A percentile compares a stretch with the other conserved stretches of the same genome.
These are phyloP conservation scores for Kalanchoe fedtschenkoi DNA, from an alignment of 164 flowering plant species.

Conservation along the genomic window DNA sequence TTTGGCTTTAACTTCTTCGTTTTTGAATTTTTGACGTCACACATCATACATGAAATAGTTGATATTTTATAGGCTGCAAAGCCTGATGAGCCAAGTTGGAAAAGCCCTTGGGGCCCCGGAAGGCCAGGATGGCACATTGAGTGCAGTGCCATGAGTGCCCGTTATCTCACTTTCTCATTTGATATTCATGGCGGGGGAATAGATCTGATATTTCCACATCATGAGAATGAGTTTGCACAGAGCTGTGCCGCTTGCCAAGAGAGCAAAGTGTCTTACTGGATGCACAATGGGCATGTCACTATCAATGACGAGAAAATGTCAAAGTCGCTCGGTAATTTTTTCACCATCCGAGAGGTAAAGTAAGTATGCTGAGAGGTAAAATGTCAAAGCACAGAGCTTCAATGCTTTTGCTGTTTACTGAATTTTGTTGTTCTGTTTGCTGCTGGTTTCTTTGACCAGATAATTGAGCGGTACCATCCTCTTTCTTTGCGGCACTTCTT, in stretches of 20 bases:
- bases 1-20: background rate
- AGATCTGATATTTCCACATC: constrained; percentile 93
- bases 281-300: constrained; percentile 92
- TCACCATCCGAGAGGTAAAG: constrained; percentile 77
- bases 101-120: constrained; percentile 95
- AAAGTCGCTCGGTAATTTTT: constrained; percentile 80
- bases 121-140: constrained; percentile 99
- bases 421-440: background rate
- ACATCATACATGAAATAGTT: background rate
- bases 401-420: background rate
- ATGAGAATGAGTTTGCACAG: constrained; percentile 94
- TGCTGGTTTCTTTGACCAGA: constrained; percentile 28
- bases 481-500: constrained; percentile 80
- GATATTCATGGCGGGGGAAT: constrained; percentile 97
- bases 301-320: constrained; percentile 87
- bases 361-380: background rate
- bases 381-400: too few species aligned
- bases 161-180: constrained; percentile 50
- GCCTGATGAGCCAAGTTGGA: constrained; percentile 87
- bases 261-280: constrained; percentile 60
- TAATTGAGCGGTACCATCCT: constrained; percentile 65
- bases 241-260: constrained; percentile 78
- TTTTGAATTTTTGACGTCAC: too few species aligned
- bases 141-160: constrained; percentile 99
- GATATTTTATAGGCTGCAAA: constrained; percentile 54